These are phyloP conservation scores for Zelonia costaricensis DNA, from an alignment of 208 protist species.

Conservation along the genomic window DNA sequence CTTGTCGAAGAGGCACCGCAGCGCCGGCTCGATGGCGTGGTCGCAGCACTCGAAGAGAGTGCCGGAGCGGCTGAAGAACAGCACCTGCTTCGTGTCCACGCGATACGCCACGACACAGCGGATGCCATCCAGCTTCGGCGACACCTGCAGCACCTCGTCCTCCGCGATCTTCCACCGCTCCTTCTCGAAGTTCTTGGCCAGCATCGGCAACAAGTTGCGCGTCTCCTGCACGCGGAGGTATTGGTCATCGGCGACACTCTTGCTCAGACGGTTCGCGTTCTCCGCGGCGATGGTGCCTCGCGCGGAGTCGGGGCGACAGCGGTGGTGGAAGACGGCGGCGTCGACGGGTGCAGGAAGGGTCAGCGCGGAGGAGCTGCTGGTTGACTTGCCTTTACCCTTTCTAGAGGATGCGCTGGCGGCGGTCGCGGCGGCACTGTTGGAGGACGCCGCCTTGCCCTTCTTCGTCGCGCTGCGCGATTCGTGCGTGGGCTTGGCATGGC, in stretches of 20 bases:
- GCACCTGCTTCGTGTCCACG: constrained; percentile 32
- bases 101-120: constrained; percentile 84
- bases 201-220: constrained; percentile 88
- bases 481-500: constrained; percentile 37
- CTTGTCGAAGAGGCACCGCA: constrained; percentile 60
- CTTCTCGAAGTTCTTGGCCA: constrained; percentile 80
- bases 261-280: constrained; percentile 70
- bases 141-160: constrained; percentile 61
- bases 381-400: not conserved
- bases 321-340: constrained; percentile 33
- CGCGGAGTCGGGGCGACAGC: constrained; percentile 58
- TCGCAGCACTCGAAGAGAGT: constrained; percentile 91
- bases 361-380: not conserved
- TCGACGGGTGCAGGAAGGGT: not conserved
- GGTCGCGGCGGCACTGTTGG: not conserved
- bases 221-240: constrained; percentile 62
- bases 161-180: constrained; percentile 52
- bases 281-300: constrained; percentile 33
- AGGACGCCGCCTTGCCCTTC: not conserved
- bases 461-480: not conserved
- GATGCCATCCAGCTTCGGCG: constrained; percentile 92
- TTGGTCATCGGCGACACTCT: constrained; percentile 68
- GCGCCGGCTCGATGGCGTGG: constrained; percentile 58
- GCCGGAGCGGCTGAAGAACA: constrained; percentile 86
- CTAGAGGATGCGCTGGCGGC: not conserved